Conservation (phyloP, 2,329 filamentous ascomycete genomes). For the Ceratocystis albifundus region DNA sequence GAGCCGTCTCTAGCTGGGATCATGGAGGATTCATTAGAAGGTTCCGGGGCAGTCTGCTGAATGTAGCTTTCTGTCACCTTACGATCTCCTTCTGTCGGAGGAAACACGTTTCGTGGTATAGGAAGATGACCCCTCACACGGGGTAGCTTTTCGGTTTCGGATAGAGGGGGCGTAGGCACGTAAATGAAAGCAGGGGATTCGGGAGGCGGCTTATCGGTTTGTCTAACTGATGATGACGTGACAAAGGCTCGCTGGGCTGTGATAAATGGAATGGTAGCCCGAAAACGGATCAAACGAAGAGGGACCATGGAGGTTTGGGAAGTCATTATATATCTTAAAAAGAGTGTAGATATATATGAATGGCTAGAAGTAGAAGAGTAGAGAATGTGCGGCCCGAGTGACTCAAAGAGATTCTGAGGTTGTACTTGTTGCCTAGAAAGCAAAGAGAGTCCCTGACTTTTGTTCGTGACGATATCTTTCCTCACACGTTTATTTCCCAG, state of each 20-base stretch:
- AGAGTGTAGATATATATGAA: not conserved
- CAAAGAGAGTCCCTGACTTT: not conserved
- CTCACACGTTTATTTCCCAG: not conserved
- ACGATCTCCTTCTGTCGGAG: constrained; percentile 40
- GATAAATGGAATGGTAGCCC: not conserved
- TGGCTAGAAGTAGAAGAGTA: not conserved
- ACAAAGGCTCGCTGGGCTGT: constrained; percentile 3
- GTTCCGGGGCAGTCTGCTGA: constrained; percentile 44
- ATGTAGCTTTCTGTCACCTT: constrained; percentile 55
- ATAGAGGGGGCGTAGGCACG: constrained; percentile 65
- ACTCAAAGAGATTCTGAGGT: not conserved
- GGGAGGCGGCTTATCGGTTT: constrained; percentile 46
- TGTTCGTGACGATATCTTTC: not conserved
- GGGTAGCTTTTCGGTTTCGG: constrained; percentile 36
- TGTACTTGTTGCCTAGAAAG: not conserved
- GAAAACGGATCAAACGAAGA: constrained; percentile 1
- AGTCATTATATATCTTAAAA: constrained; percentile 12
- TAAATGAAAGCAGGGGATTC: constrained; percentile 83
- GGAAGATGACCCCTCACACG: constrained; percentile 68
- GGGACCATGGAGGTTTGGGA: not conserved
- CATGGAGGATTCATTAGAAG: constrained; percentile 33
- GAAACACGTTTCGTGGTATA: constrained; percentile 70
- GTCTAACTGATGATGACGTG: constrained; percentile 26
- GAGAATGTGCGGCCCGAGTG: not conserved
- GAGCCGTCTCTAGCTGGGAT: constrained; percentile 31